A percentile compares a stretch with the other conserved stretches of the same genome.
Conservation (phyloP, 192 early-diverging fungal genomes). For the Mortierella alpina region DNA sequence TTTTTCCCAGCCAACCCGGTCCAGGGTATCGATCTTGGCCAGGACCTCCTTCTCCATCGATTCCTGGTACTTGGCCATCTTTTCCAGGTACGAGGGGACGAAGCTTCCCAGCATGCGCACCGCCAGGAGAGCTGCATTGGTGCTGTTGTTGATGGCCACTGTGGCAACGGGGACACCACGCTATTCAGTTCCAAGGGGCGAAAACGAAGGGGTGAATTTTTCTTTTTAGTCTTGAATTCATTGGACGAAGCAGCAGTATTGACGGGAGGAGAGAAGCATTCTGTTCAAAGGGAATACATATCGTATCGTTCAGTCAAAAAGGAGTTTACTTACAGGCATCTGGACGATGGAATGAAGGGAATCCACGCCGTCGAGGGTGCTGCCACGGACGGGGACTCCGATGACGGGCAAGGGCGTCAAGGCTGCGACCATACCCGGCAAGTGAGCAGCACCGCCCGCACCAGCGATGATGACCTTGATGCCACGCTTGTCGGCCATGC, state of each 20-base stretch:
- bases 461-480: conserved; percentile 98
- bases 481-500: conserved; percentile 87
- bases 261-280: not conserved
- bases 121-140: conserved; percentile 95
- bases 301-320: not conserved
- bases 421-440: conserved; percentile 99
- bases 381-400: conserved; percentile 95
- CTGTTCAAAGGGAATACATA: conserved; percentile 1
- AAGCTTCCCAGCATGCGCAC: conserved; percentile 89
- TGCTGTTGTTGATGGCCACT: conserved; percentile 98
- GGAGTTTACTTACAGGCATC: conserved; percentile 86
- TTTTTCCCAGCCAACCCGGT: conserved; percentile 84
- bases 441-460: conserved; percentile 97
- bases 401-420: conserved; percentile 97
- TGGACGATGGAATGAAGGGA: conserved; percentile 98
- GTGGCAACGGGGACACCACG: conserved; percentile 99
- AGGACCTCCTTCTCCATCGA: conserved; percentile 90
- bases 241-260: conserved; percentile 1
- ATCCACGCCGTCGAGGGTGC: conserved; percentile 94
- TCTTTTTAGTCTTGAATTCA: not conserved
- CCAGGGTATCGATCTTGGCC: conserved; percentile 86
- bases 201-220: not conserved
- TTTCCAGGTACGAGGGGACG: conserved; percentile 77
- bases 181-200: conserved; percentile 50
- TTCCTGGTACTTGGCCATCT: conserved; percentile 83